Evolutionary conservation across 192 early-diverging fungal genomes (phyloP), one percentile per base, ranked within the genome.

Genomic region (Gaertneriomyces semiglobifer): DNA sequence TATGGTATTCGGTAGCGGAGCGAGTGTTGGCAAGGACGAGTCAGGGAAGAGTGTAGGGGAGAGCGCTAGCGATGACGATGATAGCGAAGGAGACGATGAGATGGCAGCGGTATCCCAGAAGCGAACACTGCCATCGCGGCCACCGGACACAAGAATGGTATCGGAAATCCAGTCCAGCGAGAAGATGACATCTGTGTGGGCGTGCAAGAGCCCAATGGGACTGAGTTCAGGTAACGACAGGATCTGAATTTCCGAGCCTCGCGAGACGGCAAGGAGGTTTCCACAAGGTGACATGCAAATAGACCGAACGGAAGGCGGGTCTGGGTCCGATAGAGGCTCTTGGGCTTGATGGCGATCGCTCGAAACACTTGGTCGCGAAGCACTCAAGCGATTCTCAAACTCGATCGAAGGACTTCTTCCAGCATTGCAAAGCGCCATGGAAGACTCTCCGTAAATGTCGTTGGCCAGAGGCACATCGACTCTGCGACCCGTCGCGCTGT

Each of bases 181-280:
- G 67, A 90, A 90, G 4, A 88, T 86, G 53, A 89, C 75, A 62
- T 90, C 89, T 38, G 62, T 57, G 62, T 90, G 89, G 18, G 84
- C 85, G 40, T 73, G 76, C 57, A 90, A 78, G 10, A 89, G 50
- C 0, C 77, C 83, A 18, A 83, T 61, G 14, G 83, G 79, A 38
- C 77, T 74, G 56, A 88, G 78, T n/a, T 69, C 65, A 11, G 89
- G 89, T 7, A 90, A 65, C 5, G 65, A 52, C 50, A 86, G 89
- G 39, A 90, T 69, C 40, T 81, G 70, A 48, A 87, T 88, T 16
- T 86, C 86, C 0, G 79, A 69, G 10, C 87, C 86, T 12, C 79
- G 75, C 6, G 84, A 85, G 10, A 89, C 76, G 0, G 89, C 89
- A 4, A 90, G 58, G 16, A 89, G 73, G 4, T 86, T 90, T 52